Percentiles rank a stretch among this genome's conserved stretches.
Evolutionary conservation across 2,329 filamentous ascomycete species (phyloP).

Genomic region (Camillea tinctor): DNA sequence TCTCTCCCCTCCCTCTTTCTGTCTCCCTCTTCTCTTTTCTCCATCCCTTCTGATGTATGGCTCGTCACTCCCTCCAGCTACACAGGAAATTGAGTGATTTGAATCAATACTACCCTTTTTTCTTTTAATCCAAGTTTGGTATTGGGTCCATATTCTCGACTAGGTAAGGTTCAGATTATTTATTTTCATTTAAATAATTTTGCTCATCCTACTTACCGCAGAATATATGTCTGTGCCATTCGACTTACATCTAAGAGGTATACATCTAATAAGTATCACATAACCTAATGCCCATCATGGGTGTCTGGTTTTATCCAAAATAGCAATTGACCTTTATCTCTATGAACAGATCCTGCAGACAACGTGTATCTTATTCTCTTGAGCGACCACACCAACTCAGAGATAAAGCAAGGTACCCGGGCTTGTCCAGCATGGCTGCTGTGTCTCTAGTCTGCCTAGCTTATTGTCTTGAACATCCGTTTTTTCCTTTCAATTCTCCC

Average conservation of each 20-base stretch:
- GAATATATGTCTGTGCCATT: too few species aligned
- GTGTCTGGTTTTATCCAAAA: neutral
- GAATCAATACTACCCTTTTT: neutral
- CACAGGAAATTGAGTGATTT: neutral
- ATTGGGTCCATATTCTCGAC: too few species aligned
- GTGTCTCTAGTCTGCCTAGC: neutral
- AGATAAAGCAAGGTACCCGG: constrained; percentile 13
- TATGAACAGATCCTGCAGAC: neutral
- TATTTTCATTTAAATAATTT: too few species aligned
- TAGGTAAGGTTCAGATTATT: too few species aligned
- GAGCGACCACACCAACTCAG: neutral
- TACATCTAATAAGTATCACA: too few species aligned
- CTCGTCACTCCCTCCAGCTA: neutral
- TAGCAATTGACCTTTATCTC: neutral
- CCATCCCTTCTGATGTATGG: too few species aligned
- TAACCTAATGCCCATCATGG: too few species aligned
- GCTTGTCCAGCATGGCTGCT: constrained; percentile 3
- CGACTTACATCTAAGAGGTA: too few species aligned
- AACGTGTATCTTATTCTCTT: neutral
- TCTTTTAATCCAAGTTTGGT: too few species aligned
- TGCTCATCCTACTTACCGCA: too few species aligned
- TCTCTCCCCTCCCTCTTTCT: neutral
- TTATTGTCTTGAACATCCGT: neutral
- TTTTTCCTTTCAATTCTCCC: too few species aligned
- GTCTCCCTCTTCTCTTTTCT: too few species aligned